phyloP scores from a whole-genome alignment of 1,284 basidiomycete genomes.

The Moniliophthora roreri region DNA sequence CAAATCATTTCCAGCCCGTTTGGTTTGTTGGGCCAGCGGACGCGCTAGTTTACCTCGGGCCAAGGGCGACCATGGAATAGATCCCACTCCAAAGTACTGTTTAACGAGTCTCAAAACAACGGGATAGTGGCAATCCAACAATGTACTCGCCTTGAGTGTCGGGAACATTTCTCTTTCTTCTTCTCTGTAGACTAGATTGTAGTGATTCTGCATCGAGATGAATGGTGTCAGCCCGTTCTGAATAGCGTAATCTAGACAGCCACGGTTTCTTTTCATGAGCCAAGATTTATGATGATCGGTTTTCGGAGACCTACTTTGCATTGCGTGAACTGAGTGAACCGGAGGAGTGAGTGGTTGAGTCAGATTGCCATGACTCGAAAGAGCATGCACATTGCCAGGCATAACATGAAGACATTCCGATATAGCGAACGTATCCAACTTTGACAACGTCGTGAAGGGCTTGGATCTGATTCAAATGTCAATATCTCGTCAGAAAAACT shows the following conservation, averaged over 20 bases:
- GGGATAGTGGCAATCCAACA: background rate
- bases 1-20: conserved; percentile 32
- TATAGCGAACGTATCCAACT: conserved; percentile 63
- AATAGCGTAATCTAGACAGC: conserved; percentile 41
- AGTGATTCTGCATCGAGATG: conserved; percentile 73
- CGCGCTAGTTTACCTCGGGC: conserved; percentile 46
- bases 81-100: conserved; percentile 37
- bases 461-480: conserved; percentile 63
- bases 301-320: conserved; percentile 43
- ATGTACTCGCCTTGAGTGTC: conserved; percentile 42
- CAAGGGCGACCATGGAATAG: conserved; percentile 52
- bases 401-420: conserved; percentile 59
- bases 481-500: background rate
- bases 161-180: conserved; percentile 73
- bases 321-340: conserved; percentile 37
- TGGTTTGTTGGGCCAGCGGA: conserved; percentile 34
- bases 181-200: conserved; percentile 59
- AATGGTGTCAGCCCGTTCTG: conserved; percentile 60
- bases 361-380: background rate
- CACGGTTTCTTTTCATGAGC: no score
- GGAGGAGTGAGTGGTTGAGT: conserved; percentile 14
- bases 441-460: conserved; percentile 67
- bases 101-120: conserved; percentile 13
- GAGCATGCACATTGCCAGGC: conserved; percentile 46
- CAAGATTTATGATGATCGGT: no score